phyloP scores from a whole-genome alignment of 768 basidiomycete species.

The Hypholoma fasciculare region DNA sequence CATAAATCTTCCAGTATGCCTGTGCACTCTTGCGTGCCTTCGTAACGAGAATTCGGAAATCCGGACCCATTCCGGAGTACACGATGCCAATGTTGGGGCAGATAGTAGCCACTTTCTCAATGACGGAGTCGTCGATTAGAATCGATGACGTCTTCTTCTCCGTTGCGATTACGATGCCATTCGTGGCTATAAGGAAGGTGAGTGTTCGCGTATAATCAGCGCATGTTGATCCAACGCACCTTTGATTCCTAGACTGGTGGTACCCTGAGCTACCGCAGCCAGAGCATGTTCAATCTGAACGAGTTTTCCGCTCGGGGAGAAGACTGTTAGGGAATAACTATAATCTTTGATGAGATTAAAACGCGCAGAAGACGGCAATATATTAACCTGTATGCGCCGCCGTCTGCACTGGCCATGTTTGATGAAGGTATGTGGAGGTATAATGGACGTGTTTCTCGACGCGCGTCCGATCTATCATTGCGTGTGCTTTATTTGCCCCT shows the following conservation, averaged over 20 bases:
- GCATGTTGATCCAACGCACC: constrained; percentile 48
- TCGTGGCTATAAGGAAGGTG: constrained; percentile 67
- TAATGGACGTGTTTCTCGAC: constrained; percentile 17
- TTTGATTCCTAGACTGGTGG: constrained; percentile 98
- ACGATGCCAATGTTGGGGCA: constrained; percentile 99
- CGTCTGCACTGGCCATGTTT: constrained; percentile 78
- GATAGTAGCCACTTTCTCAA: constrained; percentile 96
- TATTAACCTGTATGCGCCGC: constrained; percentile 73
- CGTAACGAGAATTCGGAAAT: constrained; percentile 92
- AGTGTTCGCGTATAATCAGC: constrained; percentile 13
- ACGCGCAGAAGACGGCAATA: constrained; percentile 2
- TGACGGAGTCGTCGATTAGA: constrained; percentile 95
- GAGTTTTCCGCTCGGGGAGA: constrained; percentile 98
- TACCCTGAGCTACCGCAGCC: constrained; percentile 93
- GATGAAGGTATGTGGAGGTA: constrained; percentile 10
- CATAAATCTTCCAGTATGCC: constrained; percentile 99
- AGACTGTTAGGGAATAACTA: constrained; percentile 98
- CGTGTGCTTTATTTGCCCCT: constrained; percentile 20
- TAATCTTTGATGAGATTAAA: constrained; percentile 11
- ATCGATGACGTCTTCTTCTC: constrained; percentile 99
- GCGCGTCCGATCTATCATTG: constrained; percentile 23
- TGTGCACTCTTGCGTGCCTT: constrained; percentile 98
- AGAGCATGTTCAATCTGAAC: constrained; percentile 99
- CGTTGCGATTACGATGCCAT: constrained; percentile 98
- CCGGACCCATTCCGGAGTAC: constrained; percentile 99